Base-by-base conservation (phyloP, 192 early-diverging fungal species). In the Coemansia sp. region DNA sequence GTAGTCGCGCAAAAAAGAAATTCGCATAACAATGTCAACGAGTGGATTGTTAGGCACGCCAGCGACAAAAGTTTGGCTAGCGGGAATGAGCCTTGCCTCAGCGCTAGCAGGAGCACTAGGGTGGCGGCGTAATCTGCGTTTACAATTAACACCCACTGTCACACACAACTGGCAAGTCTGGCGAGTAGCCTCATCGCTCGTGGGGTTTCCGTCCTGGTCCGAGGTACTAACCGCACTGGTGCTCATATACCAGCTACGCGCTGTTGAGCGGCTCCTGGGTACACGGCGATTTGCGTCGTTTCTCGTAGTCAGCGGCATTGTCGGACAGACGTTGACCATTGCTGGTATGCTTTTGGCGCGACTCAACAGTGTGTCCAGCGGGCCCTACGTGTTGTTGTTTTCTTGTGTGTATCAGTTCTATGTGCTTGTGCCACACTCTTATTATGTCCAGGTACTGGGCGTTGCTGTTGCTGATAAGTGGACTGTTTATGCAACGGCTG, bases 201-300 rank as follows among this genome's bases (percentile, higher is more conserved):
- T 39, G 0, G 59, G 13, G 42, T 74, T 74, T 36, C 36, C 61
- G n/a, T 64, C 59, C 1, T 38, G 29, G 15, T 19, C 63, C 0
- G 61, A 76, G 24, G 38, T 64, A 13, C 3, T 45, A 9, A 12
- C 34, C 3, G 64, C 45, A 6, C n/a, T 65, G 19, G 19, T 62
- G 5, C 34, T 70, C 5, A 9, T 70, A 15, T 76, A 76, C 64
- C 63, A 66, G 29, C 63, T 76, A 15, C 68, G 74, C 5, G 38
- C 22, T 4, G 51, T 76, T 5, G 74, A 76, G 61, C 51, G 74
- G 22, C 22, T 70, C 27, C 46, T 76, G 24, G 74, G 74, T 4
- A 63, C 74, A 3, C 64, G 62, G n/a, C 64, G 40, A 34, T 76
- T 65, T 22, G 74, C 64, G 38, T 29, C 74, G 11, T 70, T 76